Evolutionary conservation across 140 eudicot genomes (phyloP).

Genomic region (Stevia rebaudiana): DNA sequence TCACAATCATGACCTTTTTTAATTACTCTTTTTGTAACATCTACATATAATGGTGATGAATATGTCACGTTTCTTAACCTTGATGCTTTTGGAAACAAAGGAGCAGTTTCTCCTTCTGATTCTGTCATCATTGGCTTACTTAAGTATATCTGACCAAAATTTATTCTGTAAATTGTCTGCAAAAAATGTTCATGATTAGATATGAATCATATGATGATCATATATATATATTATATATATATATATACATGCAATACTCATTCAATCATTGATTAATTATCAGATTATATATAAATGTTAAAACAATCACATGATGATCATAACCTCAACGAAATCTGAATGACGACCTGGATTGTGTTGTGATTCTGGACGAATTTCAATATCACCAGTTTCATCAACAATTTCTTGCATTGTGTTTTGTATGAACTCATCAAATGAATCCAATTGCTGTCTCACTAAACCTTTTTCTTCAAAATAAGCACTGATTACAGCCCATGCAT

Average conservation of each 20-base stretch:
- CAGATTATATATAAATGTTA: no score
- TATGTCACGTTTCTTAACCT: conserved; percentile 84
- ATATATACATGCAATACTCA: neutral
- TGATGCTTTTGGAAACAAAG: conserved; percentile 91
- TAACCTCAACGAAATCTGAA: conserved; percentile 89
- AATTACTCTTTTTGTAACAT: conserved; percentile 62
- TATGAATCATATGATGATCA: neutral
- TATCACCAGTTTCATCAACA: conserved; percentile 84
- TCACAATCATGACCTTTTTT: conserved; percentile 92
- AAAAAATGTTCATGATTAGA: conserved; percentile 1
- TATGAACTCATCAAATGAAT: conserved; percentile 88
- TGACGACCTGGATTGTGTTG: conserved; percentile 96
- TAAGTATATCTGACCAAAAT: conserved; percentile 80
- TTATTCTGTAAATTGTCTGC: conserved; percentile 87
- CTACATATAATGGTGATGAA: conserved; percentile 95
- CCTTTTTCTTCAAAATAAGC: conserved; percentile 88
- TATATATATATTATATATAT: neutral
- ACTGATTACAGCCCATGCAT: conserved; percentile 79
- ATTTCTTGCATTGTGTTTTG: conserved; percentile 96
- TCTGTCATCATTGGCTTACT: conserved; percentile 99
- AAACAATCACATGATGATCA: neutral
- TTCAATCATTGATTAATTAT: conserved; percentile 1
- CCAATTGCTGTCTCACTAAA: conserved; percentile 84
- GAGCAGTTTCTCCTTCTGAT: conserved; percentile 94
- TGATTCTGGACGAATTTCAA: conserved; percentile 94